Conservation (phyloP, 345 rosid genomes). For the Citrus cavaleriei region DNA sequence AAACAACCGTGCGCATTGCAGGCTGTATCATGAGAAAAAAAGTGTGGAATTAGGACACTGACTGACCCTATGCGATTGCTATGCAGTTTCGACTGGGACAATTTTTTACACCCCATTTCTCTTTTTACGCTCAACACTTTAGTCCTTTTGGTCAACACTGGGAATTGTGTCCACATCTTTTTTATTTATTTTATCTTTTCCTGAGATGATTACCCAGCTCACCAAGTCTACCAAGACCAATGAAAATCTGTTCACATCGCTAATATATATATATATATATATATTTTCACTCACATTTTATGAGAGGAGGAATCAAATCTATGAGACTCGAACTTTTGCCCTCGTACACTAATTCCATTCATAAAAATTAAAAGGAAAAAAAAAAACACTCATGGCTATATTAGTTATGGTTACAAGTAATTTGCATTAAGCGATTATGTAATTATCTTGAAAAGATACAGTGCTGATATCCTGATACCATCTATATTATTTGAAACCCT, state of each 20-base stretch:
- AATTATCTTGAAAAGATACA: not conserved
- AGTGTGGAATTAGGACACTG: conserved; percentile 6
- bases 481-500: not conserved
- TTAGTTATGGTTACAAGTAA: too few relatives aligned
- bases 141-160: conserved; percentile 42
- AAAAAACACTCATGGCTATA: too few relatives aligned
- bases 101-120: not conserved
- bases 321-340: too few relatives aligned
- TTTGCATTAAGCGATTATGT: not conserved
- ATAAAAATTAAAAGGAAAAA: too few relatives aligned
- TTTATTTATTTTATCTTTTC: too few relatives aligned
- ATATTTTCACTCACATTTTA: too few relatives aligned
- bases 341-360: too few relatives aligned
- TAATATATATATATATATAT: too few relatives aligned
- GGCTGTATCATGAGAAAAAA: conserved; percentile 2
- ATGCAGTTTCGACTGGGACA: conserved; percentile 3
- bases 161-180: conserved; percentile 39
- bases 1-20: conserved; percentile 19
- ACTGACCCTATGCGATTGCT: not conserved
- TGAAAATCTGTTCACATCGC: too few relatives aligned
- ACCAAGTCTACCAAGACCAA: too few relatives aligned
- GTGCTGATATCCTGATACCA: not conserved
- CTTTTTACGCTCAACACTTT: not conserved
- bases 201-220: too few relatives aligned
- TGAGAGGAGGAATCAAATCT: too few relatives aligned